A percentile compares a stretch with the other conserved stretches of the same genome.
Evolutionary conservation across 352 stramenopile species (phyloP).

Genomic region (Phytophthora sp.): DNA sequence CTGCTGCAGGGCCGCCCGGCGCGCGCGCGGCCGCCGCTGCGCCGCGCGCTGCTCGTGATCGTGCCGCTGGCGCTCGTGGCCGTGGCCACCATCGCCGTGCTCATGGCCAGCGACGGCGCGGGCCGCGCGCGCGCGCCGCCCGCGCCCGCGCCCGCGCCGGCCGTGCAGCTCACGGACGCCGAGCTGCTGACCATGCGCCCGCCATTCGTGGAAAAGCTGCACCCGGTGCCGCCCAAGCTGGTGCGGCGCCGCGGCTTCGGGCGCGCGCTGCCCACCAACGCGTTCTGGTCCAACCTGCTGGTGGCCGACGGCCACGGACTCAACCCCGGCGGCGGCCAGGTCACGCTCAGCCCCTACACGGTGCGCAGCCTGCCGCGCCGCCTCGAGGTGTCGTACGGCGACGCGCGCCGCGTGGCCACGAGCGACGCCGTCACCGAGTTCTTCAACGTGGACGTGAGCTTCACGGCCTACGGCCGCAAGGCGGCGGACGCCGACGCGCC

Average conservation of each 20-base stretch:
- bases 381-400: conserved; percentile 85
- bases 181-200: conserved; percentile 65
- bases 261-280: conserved; percentile 81
- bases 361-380: conserved; percentile 70
- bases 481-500: conserved; percentile 12
- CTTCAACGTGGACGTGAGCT: conserved; percentile 79
- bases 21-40: conserved; percentile 28
- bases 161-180: conserved; percentile 31
- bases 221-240: conserved; percentile 68
- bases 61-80: conserved; percentile 58
- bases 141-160: neutral
- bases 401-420: conserved; percentile 72
- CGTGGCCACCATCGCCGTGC: conserved; percentile 54
- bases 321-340: conserved; percentile 69
- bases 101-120: conserved; percentile 29
- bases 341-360: conserved; percentile 87
- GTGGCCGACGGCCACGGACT: conserved; percentile 77
- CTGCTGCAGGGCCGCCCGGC: conserved; percentile 43
- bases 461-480: conserved; percentile 68
- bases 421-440: conserved; percentile 73
- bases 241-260: conserved; percentile 51
- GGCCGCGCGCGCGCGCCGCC: conserved; percentile 1
- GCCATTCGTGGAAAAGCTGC: conserved; percentile 56
- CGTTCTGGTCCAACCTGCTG: conserved; percentile 91
- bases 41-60: conserved; percentile 59